A percentile compares a stretch with the other conserved stretches of the same genome.
Evolutionary conservation across 2,329 filamentous ascomycete species (phyloP).

Genomic region (Beauveria caledonica): DNA sequence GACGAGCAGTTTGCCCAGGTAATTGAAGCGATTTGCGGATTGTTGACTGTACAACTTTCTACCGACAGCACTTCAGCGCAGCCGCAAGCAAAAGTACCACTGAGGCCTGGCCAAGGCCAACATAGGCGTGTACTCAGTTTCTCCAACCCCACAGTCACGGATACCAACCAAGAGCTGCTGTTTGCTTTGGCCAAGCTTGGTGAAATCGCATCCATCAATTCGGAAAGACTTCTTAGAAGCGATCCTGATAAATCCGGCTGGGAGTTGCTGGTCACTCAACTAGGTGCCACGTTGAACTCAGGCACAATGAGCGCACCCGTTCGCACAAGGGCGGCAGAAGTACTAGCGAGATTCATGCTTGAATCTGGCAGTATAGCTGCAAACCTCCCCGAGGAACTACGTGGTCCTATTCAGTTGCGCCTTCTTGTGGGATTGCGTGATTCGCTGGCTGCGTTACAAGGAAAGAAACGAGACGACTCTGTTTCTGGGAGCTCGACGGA

Average conservation of each 20-base stretch:
- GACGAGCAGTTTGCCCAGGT: slow-evolving; percentile 74
- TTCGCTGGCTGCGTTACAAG: slow-evolving; percentile 48
- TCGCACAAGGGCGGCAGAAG: slow-evolving; percentile 53
- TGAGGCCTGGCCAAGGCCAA: slow-evolving; percentile 22
- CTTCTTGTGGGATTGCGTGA: slow-evolving; percentile 59
- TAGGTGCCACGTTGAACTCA: slow-evolving; percentile 44
- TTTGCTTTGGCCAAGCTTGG: slow-evolving; percentile 67
- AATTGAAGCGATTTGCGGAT: slow-evolving; percentile 62
- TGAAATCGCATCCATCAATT: slow-evolving; percentile 65
- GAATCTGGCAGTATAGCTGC: slow-evolving; percentile 51
- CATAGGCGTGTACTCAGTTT: slow-evolving; percentile 41
- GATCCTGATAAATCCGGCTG: slow-evolving; percentile 66
- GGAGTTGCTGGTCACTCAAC: slow-evolving; percentile 52
- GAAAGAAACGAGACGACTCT: slow-evolving; percentile 41
- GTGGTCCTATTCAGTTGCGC: slow-evolving; percentile 60
- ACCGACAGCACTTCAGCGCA: slow-evolving; percentile 14
- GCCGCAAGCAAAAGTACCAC: not conserved
- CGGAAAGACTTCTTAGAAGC: slow-evolving; percentile 63
- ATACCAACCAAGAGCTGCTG: slow-evolving; percentile 52
- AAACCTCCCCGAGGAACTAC: slow-evolving; percentile 38
- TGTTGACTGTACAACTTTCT: slow-evolving; percentile 44
- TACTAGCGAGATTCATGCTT: slow-evolving; percentile 49
- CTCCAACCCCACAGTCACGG: slow-evolving; percentile 34
- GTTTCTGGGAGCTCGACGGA: slow-evolving; percentile 56
- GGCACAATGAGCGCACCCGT: slow-evolving; percentile 41